Percentiles rank a stretch among this genome's conserved stretches.
These are phyloP conservation scores for Acrocalymma vagum DNA, from an alignment of 2,329 filamentous ascomycete species.

Conservation along the genomic window DNA sequence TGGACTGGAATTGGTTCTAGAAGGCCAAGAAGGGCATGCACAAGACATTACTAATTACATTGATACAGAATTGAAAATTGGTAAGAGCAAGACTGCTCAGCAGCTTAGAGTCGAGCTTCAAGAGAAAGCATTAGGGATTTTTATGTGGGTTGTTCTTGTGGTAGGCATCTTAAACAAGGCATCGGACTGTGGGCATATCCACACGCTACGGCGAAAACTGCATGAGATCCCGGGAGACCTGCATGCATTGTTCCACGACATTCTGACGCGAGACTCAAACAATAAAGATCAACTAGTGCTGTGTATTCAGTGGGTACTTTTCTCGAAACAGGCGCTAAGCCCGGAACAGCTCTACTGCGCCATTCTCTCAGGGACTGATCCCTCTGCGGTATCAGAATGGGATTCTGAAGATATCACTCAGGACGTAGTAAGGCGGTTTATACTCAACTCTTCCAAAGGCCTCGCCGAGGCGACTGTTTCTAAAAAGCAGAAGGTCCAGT, in stretches of 20 bases:
- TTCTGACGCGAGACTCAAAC: constrained; percentile 10
- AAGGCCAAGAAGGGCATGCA: constrained; percentile 41
- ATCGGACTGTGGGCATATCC: constrained; percentile 31
- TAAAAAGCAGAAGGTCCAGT: constrained; percentile 32
- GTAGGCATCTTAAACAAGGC: constrained; percentile 55
- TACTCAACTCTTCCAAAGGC: constrained; percentile 24
- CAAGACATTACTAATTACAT: constrained; percentile 41
- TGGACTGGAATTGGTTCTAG: constrained; percentile 40
- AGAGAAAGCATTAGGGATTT: constrained; percentile 50
- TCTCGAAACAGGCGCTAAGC: constrained; percentile 10
- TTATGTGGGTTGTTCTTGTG: constrained; percentile 57
- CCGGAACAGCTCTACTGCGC: constrained; percentile 17
- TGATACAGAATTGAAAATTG: constrained; percentile 16
- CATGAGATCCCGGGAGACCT: constrained; percentile 11
- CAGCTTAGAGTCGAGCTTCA: constrained; percentile 37
- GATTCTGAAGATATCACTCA: constrained; percentile 32
- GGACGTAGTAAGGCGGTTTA: constrained; percentile 18
- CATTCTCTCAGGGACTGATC: constrained; percentile 12
- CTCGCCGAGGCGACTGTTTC: constrained; percentile 21
- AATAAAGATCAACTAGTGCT: constrained; percentile 6
- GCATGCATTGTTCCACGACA: constrained; percentile 10
- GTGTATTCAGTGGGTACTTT: constrained; percentile 15
- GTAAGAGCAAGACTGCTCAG: constrained; percentile 12
- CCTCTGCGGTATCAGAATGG: constrained; percentile 15
- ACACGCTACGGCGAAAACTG: constrained; percentile 8